Percentiles rank a stretch among this genome's conserved stretches.
These are phyloP conservation scores for Suillus spraguei DNA, from an alignment of 768 basidiomycete genomes.

Conservation along the genomic window DNA sequence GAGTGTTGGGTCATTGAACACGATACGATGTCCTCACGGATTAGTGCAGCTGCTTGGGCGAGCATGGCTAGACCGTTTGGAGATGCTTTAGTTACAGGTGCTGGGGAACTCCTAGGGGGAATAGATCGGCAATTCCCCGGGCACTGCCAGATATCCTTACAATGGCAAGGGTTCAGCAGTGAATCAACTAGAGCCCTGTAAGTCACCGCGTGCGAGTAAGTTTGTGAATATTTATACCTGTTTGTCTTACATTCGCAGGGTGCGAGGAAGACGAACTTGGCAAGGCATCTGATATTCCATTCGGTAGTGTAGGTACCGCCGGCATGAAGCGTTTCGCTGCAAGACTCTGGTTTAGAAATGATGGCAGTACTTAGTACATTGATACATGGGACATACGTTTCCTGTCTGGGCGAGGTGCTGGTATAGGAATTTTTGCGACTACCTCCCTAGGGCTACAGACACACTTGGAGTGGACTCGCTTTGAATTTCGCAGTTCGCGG, in stretches of 20 bases:
- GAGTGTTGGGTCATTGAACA: neutral
- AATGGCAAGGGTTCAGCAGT: conserved; percentile 66
- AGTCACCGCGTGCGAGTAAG: conserved; percentile 13
- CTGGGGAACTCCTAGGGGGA: conserved; percentile 3
- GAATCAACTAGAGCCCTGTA: conserved; percentile 49
- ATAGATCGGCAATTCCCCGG: conserved; percentile 39
- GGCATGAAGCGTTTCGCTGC: conserved; percentile 71
- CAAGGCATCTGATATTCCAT: conserved; percentile 65
- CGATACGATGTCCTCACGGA: conserved; percentile 8
- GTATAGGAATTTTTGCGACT: conserved; percentile 34
- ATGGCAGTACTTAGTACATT: neutral
- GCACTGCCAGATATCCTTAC: conserved; percentile 57
- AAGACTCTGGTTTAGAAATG: conserved; percentile 21
- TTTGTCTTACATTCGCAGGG: conserved; percentile 49
- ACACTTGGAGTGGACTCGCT: conserved; percentile 82
- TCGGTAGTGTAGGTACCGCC: conserved; percentile 70
- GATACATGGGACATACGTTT: conserved; percentile 30
- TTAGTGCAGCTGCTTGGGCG: conserved; percentile 39
- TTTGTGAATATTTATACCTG: conserved; percentile 38
- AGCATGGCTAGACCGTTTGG: conserved; percentile 35
- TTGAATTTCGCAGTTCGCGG: conserved; percentile 78
- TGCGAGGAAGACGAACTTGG: conserved; percentile 28
- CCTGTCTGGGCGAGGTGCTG: conserved; percentile 34
- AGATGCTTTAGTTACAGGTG: neutral
- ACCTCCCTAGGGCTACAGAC: conserved; percentile 56